phyloP scores from a whole-genome alignment of 2,329 filamentous ascomycete species.

The Xylariaceae sp. region DNA sequence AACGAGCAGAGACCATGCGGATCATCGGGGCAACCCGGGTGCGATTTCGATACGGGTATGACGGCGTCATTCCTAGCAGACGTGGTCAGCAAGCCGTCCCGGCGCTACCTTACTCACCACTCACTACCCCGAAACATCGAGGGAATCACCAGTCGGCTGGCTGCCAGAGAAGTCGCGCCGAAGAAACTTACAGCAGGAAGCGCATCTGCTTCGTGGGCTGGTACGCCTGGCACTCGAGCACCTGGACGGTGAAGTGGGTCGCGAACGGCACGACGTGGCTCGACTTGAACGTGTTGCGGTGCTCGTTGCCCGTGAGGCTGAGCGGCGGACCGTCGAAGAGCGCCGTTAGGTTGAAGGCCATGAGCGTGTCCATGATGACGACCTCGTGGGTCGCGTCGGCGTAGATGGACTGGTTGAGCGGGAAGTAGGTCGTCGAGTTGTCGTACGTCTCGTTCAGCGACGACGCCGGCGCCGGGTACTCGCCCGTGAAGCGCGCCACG shows the following conservation, averaged over 20 bases:
- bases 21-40: slow-evolving; percentile 19
- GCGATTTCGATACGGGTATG: slow-evolving; percentile 19
- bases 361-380: slow-evolving; percentile 24
- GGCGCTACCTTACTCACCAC: no score
- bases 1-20: slow-evolving; percentile 24
- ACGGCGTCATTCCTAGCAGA: slow-evolving; percentile 26
- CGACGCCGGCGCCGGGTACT: slow-evolving; percentile 21
- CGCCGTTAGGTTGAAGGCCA: slow-evolving; percentile 25
- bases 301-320: slow-evolving; percentile 10
- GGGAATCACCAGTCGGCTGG: no score
- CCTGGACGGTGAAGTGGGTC: slow-evolving; percentile 26
- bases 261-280: slow-evolving; percentile 26
- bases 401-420: slow-evolving; percentile 34
- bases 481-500: slow-evolving; percentile 22
- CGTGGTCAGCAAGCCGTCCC: no score
- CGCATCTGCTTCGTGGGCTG: slow-evolving; percentile 25
- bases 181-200: slow-evolving; percentile 23
- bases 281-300: slow-evolving; percentile 20
- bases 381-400: slow-evolving; percentile 36
- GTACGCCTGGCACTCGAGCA: slow-evolving; percentile 25
- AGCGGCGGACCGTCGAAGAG: slow-evolving; percentile 23
- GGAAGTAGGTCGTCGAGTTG: slow-evolving; percentile 33
- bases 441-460: slow-evolving; percentile 28
- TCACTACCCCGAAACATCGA: no score
- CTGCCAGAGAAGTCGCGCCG: no score